These are phyloP conservation scores for Warburgia ugandensis DNA, from an alignment of 164 flowering plant species.

Conservation along the genomic window DNA sequence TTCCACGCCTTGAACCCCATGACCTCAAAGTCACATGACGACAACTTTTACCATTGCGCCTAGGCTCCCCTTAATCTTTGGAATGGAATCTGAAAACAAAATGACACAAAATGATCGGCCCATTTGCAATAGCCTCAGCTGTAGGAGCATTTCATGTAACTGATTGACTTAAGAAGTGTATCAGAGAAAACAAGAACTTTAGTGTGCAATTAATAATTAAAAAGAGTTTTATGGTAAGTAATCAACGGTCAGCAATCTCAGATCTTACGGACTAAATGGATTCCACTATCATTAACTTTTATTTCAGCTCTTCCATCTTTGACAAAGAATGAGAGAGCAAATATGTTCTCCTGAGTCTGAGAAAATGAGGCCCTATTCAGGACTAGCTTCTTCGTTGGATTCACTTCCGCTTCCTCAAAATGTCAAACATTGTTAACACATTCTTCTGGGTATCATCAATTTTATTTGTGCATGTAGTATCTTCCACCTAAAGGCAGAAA, in stretches of 20 bases:
- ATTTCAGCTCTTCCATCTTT: constrained; percentile 29
- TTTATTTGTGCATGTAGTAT: constrained; percentile 6
- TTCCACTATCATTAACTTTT: constrained; percentile 20
- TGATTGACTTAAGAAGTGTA: neutral
- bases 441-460: constrained; percentile 30
- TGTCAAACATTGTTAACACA: constrained; percentile 24
- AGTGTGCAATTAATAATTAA: neutral
- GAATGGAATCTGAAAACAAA: constrained; percentile 15
- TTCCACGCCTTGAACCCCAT: no score
- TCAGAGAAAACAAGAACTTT: neutral
- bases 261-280: constrained; percentile 24
- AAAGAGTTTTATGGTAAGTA: neutral
- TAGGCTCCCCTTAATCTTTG: no score
- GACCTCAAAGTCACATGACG: no score
- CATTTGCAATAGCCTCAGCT: constrained; percentile 2
- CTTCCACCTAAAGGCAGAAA: constrained; percentile 19
- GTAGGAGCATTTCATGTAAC: constrained; percentile 17
- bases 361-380: constrained; percentile 29
- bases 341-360: constrained; percentile 31
- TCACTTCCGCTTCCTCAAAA: constrained; percentile 19
- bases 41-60: no score
- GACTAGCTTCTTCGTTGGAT: constrained; percentile 23
- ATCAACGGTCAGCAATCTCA: neutral
- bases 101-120: constrained; percentile 9
- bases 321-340: constrained; percentile 33